These are phyloP conservation scores for Ophiognomonia clavigignenti-juglandacearum DNA, from an alignment of 2,329 filamentous ascomycete species.

Conservation along the genomic window DNA sequence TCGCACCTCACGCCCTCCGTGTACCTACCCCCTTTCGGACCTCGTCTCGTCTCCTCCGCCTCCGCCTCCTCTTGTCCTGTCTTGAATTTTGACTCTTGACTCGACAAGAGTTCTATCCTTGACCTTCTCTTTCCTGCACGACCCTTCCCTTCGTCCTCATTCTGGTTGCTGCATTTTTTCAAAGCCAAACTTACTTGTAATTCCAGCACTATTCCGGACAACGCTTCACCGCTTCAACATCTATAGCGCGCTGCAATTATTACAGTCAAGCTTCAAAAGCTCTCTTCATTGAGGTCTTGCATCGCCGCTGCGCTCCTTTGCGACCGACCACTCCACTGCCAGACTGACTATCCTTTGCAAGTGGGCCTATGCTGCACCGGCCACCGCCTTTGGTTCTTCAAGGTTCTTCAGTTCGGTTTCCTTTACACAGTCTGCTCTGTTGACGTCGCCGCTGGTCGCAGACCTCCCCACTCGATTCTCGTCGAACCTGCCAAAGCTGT, in stretches of 20 bases:
- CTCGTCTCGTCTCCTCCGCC: background rate
- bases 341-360: background rate
- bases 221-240: background rate
- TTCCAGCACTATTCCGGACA: constrained; percentile 4
- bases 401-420: background rate
- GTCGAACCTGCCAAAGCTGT: background rate
- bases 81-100: background rate
- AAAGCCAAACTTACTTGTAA: constrained; percentile 7
- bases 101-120: background rate
- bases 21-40: constrained; percentile 5
- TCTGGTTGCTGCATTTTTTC: background rate
- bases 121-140: background rate
- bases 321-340: background rate
- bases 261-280: constrained; percentile 9
- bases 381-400: background rate
- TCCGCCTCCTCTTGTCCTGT: background rate
- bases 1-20: too few species aligned
- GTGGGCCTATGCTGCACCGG: constrained; percentile 12
- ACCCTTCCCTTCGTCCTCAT: background rate
- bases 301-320: background rate
- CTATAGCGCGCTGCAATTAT: too few species aligned
- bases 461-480: constrained; percentile 3
- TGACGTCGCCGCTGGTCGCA: constrained; percentile 11
- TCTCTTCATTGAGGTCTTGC: background rate
- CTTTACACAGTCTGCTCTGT: background rate